Evolutionary conservation across 345 rosid species (phyloP), one percentile per base, ranked within the genome.

Genomic region (Syzygium grande): DNA sequence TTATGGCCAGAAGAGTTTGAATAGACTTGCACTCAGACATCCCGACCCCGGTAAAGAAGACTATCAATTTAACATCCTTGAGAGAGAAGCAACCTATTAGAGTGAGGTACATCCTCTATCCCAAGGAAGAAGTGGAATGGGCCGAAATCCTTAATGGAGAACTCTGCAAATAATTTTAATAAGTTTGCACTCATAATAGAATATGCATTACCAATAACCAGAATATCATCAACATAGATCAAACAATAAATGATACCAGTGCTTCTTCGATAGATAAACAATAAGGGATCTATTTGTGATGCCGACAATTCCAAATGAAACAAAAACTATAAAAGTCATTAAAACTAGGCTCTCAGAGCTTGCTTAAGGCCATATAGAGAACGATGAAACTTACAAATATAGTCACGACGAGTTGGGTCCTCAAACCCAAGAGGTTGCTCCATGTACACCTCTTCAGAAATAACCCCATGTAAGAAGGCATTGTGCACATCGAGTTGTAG

Each of bases 321-420:
- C 10, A 63, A 63, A 65, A 63, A 63, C 9, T 63, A 14, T 14
- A 38, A 63, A 63, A 63, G 21, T 63, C 2, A 1, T 63, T 2
- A 2, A 29, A 63, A 84, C 88, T 2, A 10, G 10, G 52, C 84
- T 80, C 52, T 61, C 7, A 3, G 11, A 19, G 27, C 49, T 29
- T 86, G 58, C 43, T 86, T 86, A 19, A 61, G 58, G 3, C 87
- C 87, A 65, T 86, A 65, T 8, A 65, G 16, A n/a, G 59, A 43
- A 22, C 1, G 4, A 2, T 51, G 34, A 3, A 65, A 77, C 30
- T 30, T 61, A 51, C 84, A 86, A 22, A 86, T 58, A 46, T 61
- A 34, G 5, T 38, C 14, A 29, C 6, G 7, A 22, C 0, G 0
- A 27, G 56, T 63, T 10, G 43, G 30, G 46, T 86, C 53, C 2